Conservation (phyloP, 2,329 filamentous ascomycete species). For the Colletotrichum sp. region DNA sequence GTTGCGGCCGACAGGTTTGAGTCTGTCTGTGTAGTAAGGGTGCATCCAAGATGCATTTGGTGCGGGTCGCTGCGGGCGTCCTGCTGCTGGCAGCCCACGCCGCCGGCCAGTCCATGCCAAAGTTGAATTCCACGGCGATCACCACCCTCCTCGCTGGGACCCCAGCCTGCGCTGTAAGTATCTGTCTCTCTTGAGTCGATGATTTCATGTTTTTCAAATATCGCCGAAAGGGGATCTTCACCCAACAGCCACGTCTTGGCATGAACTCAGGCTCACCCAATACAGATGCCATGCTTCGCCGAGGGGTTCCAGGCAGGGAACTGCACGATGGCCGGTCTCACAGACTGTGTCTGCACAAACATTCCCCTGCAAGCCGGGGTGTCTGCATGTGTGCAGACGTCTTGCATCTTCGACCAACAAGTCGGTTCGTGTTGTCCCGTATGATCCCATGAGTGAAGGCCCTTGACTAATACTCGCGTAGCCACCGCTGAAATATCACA, state of each 20-base stretch:
- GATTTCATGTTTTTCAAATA: not conserved
- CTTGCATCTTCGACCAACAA: slow-evolving; percentile 8
- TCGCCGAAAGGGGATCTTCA: not conserved
- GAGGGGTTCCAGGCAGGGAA: not conserved
- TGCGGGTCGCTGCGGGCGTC: not conserved
- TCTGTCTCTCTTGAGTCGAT: not conserved
- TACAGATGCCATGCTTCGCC: slow-evolving; percentile 10
- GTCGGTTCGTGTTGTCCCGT: not conserved
- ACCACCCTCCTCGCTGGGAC: not conserved
- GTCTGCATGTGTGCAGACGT: slow-evolving; percentile 14
- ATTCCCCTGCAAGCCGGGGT: not conserved
- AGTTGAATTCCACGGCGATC: not conserved
- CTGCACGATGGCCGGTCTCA: not conserved
- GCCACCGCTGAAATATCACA: not conserved
- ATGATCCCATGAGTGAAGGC: not conserved
- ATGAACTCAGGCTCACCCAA: not conserved
- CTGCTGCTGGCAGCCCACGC: not conserved
- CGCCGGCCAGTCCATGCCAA: not conserved
- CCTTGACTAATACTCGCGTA: not conserved
- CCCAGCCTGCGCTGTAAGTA: slow-evolving; percentile 11
- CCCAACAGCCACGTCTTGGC: not conserved
- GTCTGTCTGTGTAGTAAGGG: not conserved
- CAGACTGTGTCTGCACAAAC: slow-evolving; percentile 12
- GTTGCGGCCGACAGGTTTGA: not conserved
- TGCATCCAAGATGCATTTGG: not conserved